phyloP scores from a whole-genome alignment of 129 eudicot genomes.

The Flaveria brownii region DNA sequence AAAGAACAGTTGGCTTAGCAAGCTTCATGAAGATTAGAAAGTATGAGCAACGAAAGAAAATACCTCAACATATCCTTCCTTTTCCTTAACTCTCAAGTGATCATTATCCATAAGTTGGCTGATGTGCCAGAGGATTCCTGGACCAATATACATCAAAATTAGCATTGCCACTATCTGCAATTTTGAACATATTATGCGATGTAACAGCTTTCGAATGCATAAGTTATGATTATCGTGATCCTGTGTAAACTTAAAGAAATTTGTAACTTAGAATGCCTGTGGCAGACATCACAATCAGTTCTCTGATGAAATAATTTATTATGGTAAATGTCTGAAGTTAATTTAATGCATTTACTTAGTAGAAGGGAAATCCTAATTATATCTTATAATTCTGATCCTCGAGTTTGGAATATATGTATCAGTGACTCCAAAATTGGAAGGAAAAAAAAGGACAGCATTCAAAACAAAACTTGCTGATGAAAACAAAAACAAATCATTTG shows the following conservation, averaged over 20 bases:
- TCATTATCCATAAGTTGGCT: conserved; percentile 35
- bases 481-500: not conserved
- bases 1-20: not conserved
- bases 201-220: conserved; percentile 7
- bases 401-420: conserved; percentile 5
- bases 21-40: not conserved
- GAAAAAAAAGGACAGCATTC: not conserved
- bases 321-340: not conserved
- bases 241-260: not conserved
- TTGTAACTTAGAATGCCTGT: conserved; percentile 8
- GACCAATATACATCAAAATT: conserved; percentile 19
- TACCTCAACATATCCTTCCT: conserved; percentile 36
- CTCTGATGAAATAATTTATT: not conserved
- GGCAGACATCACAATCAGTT: not conserved
- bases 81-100: conserved; percentile 16
- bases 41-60: conserved; percentile 7
- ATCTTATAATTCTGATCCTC: conserved; percentile 8
- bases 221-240: conserved; percentile 14
- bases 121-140: conserved; percentile 23
- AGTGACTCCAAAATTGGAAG: not conserved
- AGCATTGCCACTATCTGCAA: conserved; percentile 15
- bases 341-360: not conserved
- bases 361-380: not conserved
- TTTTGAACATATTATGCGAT: conserved; percentile 11
- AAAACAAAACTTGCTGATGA: not conserved